Base-by-base conservation (phyloP, 2,329 filamentous ascomycete genomes). In the Penicillium janthinellum region DNA sequence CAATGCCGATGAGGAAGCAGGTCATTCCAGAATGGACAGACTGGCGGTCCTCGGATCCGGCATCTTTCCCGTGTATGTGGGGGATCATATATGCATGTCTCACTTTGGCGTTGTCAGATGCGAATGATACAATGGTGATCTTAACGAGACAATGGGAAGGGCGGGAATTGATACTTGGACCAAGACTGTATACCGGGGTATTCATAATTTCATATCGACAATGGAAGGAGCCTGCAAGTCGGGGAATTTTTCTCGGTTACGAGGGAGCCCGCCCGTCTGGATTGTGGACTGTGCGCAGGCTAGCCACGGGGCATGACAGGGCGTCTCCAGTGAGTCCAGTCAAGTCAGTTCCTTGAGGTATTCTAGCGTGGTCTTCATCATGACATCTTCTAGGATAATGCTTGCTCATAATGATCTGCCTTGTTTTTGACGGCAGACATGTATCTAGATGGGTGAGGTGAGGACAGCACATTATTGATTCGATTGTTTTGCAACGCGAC, bases 251-350 rank as follows among this genome's bases (percentile, higher is more conserved):
- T 49, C 45, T 28, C 45, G 28, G 45, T 35, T 35, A 49, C n/a
- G 45, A 49, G 45, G 28, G 45, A 34, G 45, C 31, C 45, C 45
- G 28, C 28, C 45, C 31, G 45, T 49, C 45, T 49, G 45, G 45
- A 49, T 35, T n/a, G n/a, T 49, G 45, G 28, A 35, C 45, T 49
- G 45, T 35, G 45, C 45, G 45, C 45, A 49, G 45, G 45, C 45
- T 20, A 15, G 45, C 28, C 45, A n/a, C 45, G 20, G 10, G 45
- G 45, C 10, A 6, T 35, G 22, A n/a, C 25, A 31, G 14, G 44
- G 31, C 44, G 14, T 45, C n/a, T 20, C n/a, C 20, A 2, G 14
- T 47, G 25, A 47, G 17, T 20, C n/a, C 20, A 2, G 14, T 47
- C 44, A 47, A 31, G 44, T 47, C 42, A 25, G 5, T 15, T 45